These are phyloP conservation scores for Pythium monospermum DNA, from an alignment of 352 stramenopile species.

Conservation along the genomic window DNA sequence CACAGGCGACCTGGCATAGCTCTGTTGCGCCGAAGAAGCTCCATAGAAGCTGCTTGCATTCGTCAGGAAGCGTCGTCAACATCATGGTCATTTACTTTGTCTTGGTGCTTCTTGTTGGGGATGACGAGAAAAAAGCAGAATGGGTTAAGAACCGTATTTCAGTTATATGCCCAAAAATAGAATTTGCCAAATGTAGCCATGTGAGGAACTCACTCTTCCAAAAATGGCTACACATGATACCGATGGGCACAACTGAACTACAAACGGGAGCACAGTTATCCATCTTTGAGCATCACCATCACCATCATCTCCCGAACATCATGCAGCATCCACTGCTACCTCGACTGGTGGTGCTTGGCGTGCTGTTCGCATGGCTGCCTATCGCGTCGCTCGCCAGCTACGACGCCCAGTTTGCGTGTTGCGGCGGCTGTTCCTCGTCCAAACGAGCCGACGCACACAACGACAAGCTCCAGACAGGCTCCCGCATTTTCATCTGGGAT, in stretches of 20 bases:
- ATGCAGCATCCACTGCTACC: not conserved
- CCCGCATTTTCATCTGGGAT: slow-evolving; percentile 68
- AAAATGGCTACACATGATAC: no score
- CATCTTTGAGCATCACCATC: no score
- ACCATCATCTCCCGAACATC: no score
- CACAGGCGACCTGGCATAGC: slow-evolving; percentile 46
- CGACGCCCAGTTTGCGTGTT: slow-evolving; percentile 61
- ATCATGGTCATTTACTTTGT: slow-evolving; percentile 16
- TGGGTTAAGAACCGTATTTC: no score
- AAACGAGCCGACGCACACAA: slow-evolving; percentile 45
- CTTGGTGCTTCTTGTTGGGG: no score
- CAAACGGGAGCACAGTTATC: no score
- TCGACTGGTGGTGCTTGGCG: not conserved
- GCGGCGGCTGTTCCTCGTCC: slow-evolving; percentile 58
- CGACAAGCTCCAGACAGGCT: slow-evolving; percentile 39
- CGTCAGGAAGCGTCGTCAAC: slow-evolving; percentile 43
- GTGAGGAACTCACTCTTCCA: no score
- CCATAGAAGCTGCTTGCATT: slow-evolving; percentile 66
- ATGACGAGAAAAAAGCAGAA: no score
- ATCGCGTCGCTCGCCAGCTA: slow-evolving; percentile 12
- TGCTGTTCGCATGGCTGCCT: not conserved
- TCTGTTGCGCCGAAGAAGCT: slow-evolving; percentile 36
- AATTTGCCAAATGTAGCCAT: slow-evolving; percentile 16
- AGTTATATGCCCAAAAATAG: no score
- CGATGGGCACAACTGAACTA: no score